Base-by-base conservation (phyloP, 208 protist species). In the Wallacemonas rigidus region DNA sequence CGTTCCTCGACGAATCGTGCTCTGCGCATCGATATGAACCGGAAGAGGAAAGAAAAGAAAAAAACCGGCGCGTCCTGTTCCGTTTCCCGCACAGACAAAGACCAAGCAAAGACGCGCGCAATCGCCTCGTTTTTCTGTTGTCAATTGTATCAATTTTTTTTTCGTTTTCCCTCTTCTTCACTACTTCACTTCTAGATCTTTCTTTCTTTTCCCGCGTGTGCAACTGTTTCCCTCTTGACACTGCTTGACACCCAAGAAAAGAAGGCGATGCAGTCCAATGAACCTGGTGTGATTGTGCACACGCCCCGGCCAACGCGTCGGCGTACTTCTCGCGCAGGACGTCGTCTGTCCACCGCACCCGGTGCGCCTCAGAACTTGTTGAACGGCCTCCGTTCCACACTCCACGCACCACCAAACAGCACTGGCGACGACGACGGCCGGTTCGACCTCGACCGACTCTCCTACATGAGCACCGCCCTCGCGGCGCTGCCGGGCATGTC, bases 381-480 rank as follows among this genome's bases (percentile, higher is more conserved):
- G 2, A 14, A 15, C 39, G 58, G 39, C 47, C 63, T 2, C 1
- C 35, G 41, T 47, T 54, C 35, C 58, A 58, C 57, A 54, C 43
- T 70, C 2, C 14, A 57, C 60, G 63, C 15, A 5, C 38, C 36
- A n/a, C 47, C 17, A 5, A 11, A 35, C 26, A 15, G 48, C 39
- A 64, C 5, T 17, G 57, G 1, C 26, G 26, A 41, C 55, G 47
- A 48, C 35, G 17, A 79, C n/a, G 51, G 74, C 48, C 82, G 81
- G 11, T 75, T 91, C 62, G 71, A 85, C 15, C 60, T 87, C 14
- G 91, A 95, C 40, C 85, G 91, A 0, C 61, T 91, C n/a, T 81
- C 81, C n/a, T 92, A 90, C 78, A 82, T 95, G 11, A 87, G 85
- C 72, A 95, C 91, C n/a, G 87, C 91, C 48, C 85, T 95, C 11